Conservation (phyloP, 2,329 filamentous ascomycete species). For the Monilinia polystroma region DNA sequence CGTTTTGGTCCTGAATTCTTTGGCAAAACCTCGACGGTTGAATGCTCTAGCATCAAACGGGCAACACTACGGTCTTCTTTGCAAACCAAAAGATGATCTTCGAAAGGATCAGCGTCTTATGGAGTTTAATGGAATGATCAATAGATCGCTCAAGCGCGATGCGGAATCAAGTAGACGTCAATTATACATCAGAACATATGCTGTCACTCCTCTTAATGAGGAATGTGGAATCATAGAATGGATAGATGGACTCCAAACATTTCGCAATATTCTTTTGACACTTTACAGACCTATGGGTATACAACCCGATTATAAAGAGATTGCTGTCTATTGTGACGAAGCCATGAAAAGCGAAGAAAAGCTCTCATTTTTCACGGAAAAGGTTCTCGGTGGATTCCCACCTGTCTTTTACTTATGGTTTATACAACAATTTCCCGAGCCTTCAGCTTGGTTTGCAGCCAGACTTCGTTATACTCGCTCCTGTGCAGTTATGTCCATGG, state of each 20-base stretch:
- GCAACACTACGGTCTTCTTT: conserved; percentile 81
- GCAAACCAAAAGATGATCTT: conserved; percentile 97
- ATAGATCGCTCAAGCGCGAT: conserved; percentile 87
- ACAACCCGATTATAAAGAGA: conserved; percentile 64
- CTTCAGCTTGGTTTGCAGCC: conserved; percentile 87
- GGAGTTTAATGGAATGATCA: conserved; percentile 99
- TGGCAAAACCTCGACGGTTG: conserved; percentile 89
- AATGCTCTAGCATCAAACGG: conserved; percentile 88
- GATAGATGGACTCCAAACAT: conserved; percentile 92
- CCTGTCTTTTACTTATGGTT: conserved; percentile 93
- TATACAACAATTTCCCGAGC: conserved; percentile 89
- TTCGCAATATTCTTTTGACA: conserved; percentile 83
- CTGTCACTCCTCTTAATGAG: conserved; percentile 93
- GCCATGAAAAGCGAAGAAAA: conserved; percentile 58
- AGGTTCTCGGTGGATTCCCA: conserved; percentile 66
- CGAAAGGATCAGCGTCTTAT: conserved; percentile 97
- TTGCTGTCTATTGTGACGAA: conserved; percentile 64
- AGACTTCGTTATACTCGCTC: conserved; percentile 88
- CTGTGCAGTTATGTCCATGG: conserved; percentile 99
- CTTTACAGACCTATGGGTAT: conserved; percentile 76
- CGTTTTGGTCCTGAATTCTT: conserved; percentile 83
- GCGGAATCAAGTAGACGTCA: conserved; percentile 86
- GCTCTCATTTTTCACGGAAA: conserved; percentile 68
- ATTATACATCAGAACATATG: conserved; percentile 95
- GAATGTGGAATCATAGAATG: conserved; percentile 98